Conservation (phyloP, 192 early-diverging fungal genomes). For the Funneliformis geosporum region DNA sequence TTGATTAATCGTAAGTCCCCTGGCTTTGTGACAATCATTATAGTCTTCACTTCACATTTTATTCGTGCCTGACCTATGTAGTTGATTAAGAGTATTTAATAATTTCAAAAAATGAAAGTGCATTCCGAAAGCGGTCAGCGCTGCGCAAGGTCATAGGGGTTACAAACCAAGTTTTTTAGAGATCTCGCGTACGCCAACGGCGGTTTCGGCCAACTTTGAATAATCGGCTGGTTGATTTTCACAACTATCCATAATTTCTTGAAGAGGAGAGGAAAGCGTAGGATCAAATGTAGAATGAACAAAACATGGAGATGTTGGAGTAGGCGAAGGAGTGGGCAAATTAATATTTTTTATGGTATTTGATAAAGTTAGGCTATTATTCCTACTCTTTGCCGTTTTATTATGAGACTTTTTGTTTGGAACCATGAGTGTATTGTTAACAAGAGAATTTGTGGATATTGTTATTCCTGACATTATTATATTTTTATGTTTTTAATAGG, state of each 20-base stretch:
- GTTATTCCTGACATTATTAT: not conserved
- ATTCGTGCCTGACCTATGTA: constrained; percentile 47
- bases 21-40: constrained; percentile 82
- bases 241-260: not conserved
- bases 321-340: constrained; percentile 19
- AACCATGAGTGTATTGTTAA: not conserved
- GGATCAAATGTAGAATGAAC: constrained; percentile 28
- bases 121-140: not conserved
- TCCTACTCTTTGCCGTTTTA: not conserved
- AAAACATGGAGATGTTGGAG: constrained; percentile 24
- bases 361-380: not conserved
- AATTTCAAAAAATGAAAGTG: not conserved
- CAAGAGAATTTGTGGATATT: not conserved
- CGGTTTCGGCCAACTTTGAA: constrained; percentile 60
- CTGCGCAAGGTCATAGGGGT: too few species aligned
- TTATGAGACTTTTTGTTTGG: not conserved
- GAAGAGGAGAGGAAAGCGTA: not conserved
- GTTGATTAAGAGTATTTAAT: not conserved
- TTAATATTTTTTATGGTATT: not conserved
- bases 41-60: constrained; percentile 45
- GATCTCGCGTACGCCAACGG: constrained; percentile 68
- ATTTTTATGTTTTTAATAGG: not conserved
- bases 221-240: constrained; percentile 17
- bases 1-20: constrained; percentile 63
- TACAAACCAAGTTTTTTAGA: constrained; percentile 68